A percentile compares a stretch with the other conserved stretches of the same genome.
Conservation (phyloP, 2,329 filamentous ascomycete genomes). For the Microdochium trichocladiopsis region DNA sequence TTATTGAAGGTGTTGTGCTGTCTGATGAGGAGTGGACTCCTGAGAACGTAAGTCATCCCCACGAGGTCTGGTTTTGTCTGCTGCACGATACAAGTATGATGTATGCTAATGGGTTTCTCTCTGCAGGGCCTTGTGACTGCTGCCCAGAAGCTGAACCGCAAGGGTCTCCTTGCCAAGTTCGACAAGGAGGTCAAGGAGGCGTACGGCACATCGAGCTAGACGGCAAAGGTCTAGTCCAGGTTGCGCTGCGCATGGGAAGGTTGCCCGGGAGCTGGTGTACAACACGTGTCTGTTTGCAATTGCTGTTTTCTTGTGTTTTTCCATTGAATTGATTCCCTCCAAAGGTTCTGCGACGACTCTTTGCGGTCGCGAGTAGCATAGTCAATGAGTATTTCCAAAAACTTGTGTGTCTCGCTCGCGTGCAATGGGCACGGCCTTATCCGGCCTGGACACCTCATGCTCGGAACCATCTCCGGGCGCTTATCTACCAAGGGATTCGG, state of each 20-base stretch:
- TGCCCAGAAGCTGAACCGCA: slow-evolving; percentile 67
- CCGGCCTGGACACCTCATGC: too few relatives aligned
- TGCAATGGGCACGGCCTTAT: too few relatives aligned
- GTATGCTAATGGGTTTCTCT: slow-evolving; percentile 14
- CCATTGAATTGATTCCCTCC: not conserved
- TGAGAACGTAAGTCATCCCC: slow-evolving; percentile 54
- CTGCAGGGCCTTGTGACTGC: slow-evolving; percentile 56
- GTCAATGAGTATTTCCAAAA: not conserved
- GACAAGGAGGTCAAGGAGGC: slow-evolving; percentile 54
- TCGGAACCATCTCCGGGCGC: too few relatives aligned
- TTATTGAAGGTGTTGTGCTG: slow-evolving; percentile 64
- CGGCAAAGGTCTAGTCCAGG: not conserved
- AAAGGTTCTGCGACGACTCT: not conserved
- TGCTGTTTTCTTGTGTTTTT: not conserved
- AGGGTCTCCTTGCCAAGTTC: slow-evolving; percentile 56
- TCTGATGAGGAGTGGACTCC: slow-evolving; percentile 71
- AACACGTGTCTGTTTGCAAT: not conserved
- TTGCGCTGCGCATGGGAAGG: too few relatives aligned
- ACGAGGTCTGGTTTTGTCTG: not conserved
- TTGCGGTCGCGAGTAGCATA: not conserved
- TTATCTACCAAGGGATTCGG: too few relatives aligned
- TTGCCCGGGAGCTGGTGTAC: not conserved
- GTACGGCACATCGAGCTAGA: slow-evolving; percentile 33
- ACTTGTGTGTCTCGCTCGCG: too few relatives aligned
- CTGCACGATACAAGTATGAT: too few relatives aligned